phyloP scores from a whole-genome alignment of 2,329 filamentous ascomycete genomes.

The Geosmithia morbida region DNA sequence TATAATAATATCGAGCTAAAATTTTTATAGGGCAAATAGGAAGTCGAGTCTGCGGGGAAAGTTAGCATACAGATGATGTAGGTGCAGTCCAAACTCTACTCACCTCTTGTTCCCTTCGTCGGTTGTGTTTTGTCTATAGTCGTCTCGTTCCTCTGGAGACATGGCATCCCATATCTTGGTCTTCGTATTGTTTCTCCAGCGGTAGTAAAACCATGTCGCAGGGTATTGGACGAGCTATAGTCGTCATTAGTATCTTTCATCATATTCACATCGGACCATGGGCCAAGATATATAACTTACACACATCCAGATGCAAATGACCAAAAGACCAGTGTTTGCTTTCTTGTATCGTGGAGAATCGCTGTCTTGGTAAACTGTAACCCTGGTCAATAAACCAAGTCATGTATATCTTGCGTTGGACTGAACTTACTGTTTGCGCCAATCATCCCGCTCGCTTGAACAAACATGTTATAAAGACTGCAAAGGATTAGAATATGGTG shows the following conservation, averaged over 20 bases:
- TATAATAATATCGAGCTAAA: neutral
- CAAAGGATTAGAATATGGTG: neutral
- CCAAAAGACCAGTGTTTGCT: slow-evolving; percentile 20
- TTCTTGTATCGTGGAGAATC: slow-evolving; percentile 21
- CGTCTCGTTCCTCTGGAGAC: slow-evolving; percentile 22
- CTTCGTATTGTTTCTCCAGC: slow-evolving; percentile 20
- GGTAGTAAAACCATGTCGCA: slow-evolving; percentile 21
- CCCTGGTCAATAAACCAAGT: too few species aligned
- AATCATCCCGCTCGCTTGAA: slow-evolving; percentile 23
- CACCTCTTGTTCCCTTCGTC: slow-evolving; percentile 11
- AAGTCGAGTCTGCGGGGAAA: slow-evolving; percentile 3
- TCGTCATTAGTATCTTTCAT: neutral
- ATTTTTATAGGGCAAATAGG: slow-evolving; percentile 1
- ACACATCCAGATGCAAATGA: slow-evolving; percentile 23
- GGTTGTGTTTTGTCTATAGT: slow-evolving; percentile 26
- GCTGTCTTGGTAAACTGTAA: slow-evolving; percentile 17
- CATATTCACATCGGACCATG: neutral
- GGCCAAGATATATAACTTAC: slow-evolving; percentile 10
- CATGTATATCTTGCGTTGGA: neutral
- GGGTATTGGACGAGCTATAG: slow-evolving; percentile 20
- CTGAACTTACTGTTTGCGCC: slow-evolving; percentile 13
- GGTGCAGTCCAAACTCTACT: neutral
- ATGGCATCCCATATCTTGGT: slow-evolving; percentile 21
- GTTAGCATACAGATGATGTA: neutral
- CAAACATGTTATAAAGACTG: slow-evolving; percentile 33